These are phyloP conservation scores for Tausonia pullulans DNA, from an alignment of 1,284 basidiomycete species.

Conservation along the genomic window DNA sequence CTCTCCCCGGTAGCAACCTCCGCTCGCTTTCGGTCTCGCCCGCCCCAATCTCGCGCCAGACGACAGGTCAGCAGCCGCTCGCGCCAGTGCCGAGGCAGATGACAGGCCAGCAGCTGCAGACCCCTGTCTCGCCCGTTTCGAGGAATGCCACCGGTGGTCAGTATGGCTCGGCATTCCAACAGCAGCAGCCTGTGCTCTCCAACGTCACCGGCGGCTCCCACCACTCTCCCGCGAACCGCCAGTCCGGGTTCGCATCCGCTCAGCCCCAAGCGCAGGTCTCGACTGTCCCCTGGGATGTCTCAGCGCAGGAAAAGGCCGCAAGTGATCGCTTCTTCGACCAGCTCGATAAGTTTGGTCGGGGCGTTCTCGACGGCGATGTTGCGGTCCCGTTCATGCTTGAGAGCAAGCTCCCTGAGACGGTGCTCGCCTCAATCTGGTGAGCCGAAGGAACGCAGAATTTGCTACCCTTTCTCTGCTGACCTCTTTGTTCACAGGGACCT, in stretches of 20 bases:
- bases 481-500: constrained; percentile 60
- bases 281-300: constrained; percentile 65
- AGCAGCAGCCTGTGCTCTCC: constrained; percentile 7
- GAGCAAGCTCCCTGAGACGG: constrained; percentile 72
- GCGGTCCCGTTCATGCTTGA: constrained; percentile 95
- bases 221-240: constrained; percentile 17
- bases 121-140: not conserved
- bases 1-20: constrained; percentile 19
- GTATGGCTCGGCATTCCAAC: not conserved
- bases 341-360: constrained; percentile 63
- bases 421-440: constrained; percentile 84
- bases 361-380: constrained; percentile 81
- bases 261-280: constrained; percentile 21
- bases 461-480: not conserved
- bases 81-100: constrained; percentile 15
- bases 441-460: constrained; percentile 23
- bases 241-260: constrained; percentile 27
- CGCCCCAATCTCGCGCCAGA: constrained; percentile 23
- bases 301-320: constrained; percentile 63
- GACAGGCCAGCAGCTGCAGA: constrained; percentile 26
- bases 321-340: constrained; percentile 74
- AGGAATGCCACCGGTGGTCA: constrained; percentile 5
- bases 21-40: constrained; percentile 19
- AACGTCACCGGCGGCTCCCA: constrained; percentile 11
- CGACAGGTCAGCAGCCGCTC: constrained; percentile 20